Evolutionary conservation across 2,329 filamentous ascomycete species (phyloP).

Genomic region (Neurospora sp.): DNA sequence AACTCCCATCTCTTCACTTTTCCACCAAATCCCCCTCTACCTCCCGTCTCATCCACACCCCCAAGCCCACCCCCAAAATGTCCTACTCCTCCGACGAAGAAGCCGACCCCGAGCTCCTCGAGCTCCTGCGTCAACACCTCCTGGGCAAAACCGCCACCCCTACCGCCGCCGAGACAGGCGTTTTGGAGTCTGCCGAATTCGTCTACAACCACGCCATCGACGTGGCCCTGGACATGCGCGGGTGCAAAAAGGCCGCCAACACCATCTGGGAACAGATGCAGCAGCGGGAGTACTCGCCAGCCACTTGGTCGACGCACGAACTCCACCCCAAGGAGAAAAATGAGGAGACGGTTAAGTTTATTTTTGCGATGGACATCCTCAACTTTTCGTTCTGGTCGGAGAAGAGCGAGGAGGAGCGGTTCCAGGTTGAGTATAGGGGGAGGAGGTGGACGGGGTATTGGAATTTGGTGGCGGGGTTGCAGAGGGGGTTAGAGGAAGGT

Average conservation of each 20-base stretch:
- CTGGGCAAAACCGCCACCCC: conserved; percentile 43
- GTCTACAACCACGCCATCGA: conserved; percentile 91
- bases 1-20: neutral
- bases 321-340: conserved; percentile 80
- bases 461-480: conserved; percentile 80
- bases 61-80: neutral
- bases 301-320: conserved; percentile 80
- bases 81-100: conserved; percentile 79
- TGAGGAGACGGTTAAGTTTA: conserved; percentile 74
- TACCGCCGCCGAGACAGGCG: conserved; percentile 62
- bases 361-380: conserved; percentile 93
- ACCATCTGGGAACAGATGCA: conserved; percentile 76
- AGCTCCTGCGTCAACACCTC: conserved; percentile 73
- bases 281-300: conserved; percentile 70
- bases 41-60: neutral
- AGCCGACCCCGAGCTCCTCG: conserved; percentile 77
- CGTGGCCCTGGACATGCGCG: conserved; percentile 75
- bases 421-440: conserved; percentile 71
- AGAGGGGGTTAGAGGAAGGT: conserved; percentile 77
- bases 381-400: conserved; percentile 98
- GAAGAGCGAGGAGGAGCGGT: conserved; percentile 57
- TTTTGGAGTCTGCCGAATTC: conserved; percentile 73
- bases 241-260: conserved; percentile 73
- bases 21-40: too few species aligned
- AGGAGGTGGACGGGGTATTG: conserved; percentile 89